Base-by-base conservation (phyloP, 2,329 filamentous ascomycete species). In the Colletotrichum camelliae region DNA sequence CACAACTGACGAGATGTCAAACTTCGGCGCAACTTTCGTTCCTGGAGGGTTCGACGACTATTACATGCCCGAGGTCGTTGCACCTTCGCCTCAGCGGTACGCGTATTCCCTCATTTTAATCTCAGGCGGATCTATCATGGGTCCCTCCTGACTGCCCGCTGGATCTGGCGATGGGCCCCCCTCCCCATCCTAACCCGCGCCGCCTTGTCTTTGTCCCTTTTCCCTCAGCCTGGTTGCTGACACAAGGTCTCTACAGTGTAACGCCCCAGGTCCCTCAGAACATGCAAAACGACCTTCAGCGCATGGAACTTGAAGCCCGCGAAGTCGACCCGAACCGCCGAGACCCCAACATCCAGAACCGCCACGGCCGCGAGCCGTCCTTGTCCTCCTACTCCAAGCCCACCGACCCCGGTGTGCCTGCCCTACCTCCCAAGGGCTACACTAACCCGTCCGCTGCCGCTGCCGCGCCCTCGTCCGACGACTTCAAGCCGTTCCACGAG, bases 231-330 rank as follows among this genome's bases (percentile, higher is more conserved):
- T 69, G 43, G 71, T 72, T 79, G 82, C 85, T 86, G 82, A 87
- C 84, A 78, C 78, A 80, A 80, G 80, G 80, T 80, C 82, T 60
- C 78, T 83, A 79, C 85, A 98, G 95, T 88, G 92, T 97, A 82
- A 98, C 96, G 93, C 95, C 95, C 84, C 96, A 98, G 89, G 96
- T 98, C 79, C 95, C 96, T 80, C 94, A 96, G 86, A 96, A 98
- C 86, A 98, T 99, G 92, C 96, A 98, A 87, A 94, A 98, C 82
- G 96, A 95, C 86, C 91, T 99, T 79, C 94, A 96, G 81, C 93
- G 96, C 84, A 92, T 99, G 87, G 96, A 98, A 89, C 90, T 96
- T 76, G 93, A 96, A 88, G 94, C 94, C 77, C 86, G 85, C 87
- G 90, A 88, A 85, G 86, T 85, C 81, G 85, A 82, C 81, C 81